Percentiles rank a stretch among this genome's conserved stretches.
phyloP scores from a whole-genome alignment of 495 filamentous ascomycete species.

The Astrothelium subdiscretum region DNA sequence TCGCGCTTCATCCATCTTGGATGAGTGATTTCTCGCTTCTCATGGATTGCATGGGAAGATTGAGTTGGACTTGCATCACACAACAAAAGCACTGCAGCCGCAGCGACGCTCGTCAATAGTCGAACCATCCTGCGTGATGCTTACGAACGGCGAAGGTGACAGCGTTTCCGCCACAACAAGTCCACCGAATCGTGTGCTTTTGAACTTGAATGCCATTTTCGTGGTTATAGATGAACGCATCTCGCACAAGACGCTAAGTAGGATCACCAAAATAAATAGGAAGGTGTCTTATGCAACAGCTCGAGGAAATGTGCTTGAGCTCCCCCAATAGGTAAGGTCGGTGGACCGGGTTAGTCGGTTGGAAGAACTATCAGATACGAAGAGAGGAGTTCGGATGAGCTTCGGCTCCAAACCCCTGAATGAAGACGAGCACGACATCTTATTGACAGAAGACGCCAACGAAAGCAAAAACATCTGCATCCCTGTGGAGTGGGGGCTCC shows the following conservation, averaged over 20 bases:
- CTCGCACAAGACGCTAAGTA: not conserved
- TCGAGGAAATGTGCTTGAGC: not conserved
- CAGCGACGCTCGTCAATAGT: conserved; percentile 1
- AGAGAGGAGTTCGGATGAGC: not conserved
- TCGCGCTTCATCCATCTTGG: conserved; percentile 10
- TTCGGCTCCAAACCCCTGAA: not conserved
- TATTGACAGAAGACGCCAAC: not conserved
- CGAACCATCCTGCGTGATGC: not conserved
- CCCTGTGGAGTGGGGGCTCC: no score
- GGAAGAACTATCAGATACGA: not conserved
- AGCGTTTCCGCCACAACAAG: not conserved
- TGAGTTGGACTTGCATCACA: conserved; percentile 1
- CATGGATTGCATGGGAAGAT: conserved; percentile 8
- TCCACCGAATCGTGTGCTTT: not conserved
- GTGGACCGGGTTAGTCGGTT: not conserved
- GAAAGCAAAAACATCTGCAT: no score
- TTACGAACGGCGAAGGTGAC: not conserved
- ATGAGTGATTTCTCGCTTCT: conserved; percentile 8
- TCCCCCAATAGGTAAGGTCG: not conserved
- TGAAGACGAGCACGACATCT: conserved; percentile 1
- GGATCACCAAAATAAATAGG: not conserved
- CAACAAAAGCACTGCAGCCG: not conserved
- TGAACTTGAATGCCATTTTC: not conserved
- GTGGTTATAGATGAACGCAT: not conserved
- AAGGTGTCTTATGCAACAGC: not conserved